Evolutionary conservation across 306 rosid species (phyloP), one percentile per base, ranked within the genome.

Genomic region (Herpetospermum pedunculosum): DNA sequence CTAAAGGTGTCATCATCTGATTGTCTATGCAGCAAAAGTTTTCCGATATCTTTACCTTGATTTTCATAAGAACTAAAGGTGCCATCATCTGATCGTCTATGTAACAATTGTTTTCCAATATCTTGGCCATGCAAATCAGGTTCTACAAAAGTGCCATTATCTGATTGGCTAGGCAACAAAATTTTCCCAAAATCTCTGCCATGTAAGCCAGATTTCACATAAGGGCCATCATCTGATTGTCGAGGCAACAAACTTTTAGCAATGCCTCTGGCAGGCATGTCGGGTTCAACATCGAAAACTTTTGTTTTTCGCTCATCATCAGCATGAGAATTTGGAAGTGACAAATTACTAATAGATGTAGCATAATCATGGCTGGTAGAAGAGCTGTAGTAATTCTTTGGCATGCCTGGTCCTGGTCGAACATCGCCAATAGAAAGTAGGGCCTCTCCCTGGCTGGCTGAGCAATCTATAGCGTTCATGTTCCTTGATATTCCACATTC

Each of bases 321-420:
- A 10, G 70, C 84, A 82, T 80, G 87, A 58, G 90, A 82, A 80
- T 83, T 83, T 8, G 48, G 79, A 76, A 80, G 73, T 26, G 95
- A 67, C 79, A 91, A 74, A 43, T 80, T 85, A 83, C 57, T 75
- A 63, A 81, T 63, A 62, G 85, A 79, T 59, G 88, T 32, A 3
- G 25, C 49, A 79, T 76, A 84, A 52, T 81, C 89, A 44, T 79
- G 86, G 85, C 84, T 57, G 68, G 71, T 80, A n/a, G 86, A 76
- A 74, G 97, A 77, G 78, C 84, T 91, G 85, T 83, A 87, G 85
- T 82, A 89, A 72, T 96, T 54, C 77, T 88, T 90, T 41, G 91
- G 84, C 81, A 87, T 75, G 76, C 76, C 84, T 80, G 77, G 84
- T 58, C 84, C 79, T 48, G 85, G 89, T 95, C 96, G 88, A 68